Evolutionary conservation across 2,329 filamentous ascomycete species (phyloP).

Genomic region (Phoma sp.): DNA sequence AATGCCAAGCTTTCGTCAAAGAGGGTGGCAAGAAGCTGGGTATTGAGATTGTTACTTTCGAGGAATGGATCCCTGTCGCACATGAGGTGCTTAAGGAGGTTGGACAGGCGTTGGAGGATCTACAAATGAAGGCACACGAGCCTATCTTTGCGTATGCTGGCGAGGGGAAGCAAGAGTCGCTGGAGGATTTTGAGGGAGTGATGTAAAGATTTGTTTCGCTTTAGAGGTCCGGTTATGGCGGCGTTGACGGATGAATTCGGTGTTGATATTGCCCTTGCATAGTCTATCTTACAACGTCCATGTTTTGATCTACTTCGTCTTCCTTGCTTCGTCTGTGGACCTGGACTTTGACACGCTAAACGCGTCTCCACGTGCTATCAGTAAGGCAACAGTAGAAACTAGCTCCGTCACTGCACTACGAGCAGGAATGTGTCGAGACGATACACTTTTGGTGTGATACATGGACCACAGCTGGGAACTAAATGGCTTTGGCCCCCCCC

Average conservation of each 20-base stretch:
- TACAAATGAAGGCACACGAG: conserved; percentile 28
- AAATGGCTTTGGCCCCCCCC: too few relatives aligned
- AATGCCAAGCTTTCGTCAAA: conserved; percentile 64
- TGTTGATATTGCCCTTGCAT: conserved; percentile 6
- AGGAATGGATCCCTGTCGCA: conserved; percentile 61
- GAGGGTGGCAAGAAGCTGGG: conserved; percentile 58
- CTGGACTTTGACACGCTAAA: not conserved
- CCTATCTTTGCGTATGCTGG: conserved; percentile 26
- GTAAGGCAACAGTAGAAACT: not conserved
- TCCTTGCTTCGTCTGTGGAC: conserved; percentile 5
- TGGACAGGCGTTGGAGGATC: conserved; percentile 32
- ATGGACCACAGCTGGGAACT: too few relatives aligned
- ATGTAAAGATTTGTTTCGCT: conserved; percentile 16
- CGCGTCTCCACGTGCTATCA: conserved; percentile 5
- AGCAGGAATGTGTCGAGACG: not conserved
- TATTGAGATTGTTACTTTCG: conserved; percentile 66
- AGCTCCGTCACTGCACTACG: not conserved
- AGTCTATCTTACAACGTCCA: not conserved
- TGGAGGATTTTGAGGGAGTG: conserved; percentile 31
- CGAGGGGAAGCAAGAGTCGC: conserved; percentile 11
- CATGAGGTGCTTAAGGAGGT: conserved; percentile 56
- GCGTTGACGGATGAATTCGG: not conserved
- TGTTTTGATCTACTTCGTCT: not conserved
- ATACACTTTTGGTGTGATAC: too few relatives aligned
- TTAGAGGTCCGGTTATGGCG: not conserved